Evolutionary conservation across 257 asterid species (phyloP).

Genomic region (Linaria vulgaris): DNA sequence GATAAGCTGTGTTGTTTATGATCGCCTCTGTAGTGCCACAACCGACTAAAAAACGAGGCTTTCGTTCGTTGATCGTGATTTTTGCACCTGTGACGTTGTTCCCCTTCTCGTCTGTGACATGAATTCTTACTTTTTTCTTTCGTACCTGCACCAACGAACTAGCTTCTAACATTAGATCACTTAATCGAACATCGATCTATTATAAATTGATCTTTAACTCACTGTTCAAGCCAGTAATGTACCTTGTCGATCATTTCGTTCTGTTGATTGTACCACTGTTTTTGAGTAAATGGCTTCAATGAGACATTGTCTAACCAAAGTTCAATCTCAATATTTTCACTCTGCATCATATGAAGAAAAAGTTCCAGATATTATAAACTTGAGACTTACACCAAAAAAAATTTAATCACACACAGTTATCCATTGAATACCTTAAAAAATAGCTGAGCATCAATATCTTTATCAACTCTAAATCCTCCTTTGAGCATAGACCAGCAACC

Average conservation of each 20-base stretch:
- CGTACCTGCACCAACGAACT: constrained; percentile 28
- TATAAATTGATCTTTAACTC: not conserved
- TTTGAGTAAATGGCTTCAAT: constrained; percentile 37
- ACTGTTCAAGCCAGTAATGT: not conserved
- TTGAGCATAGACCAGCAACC: constrained; percentile 61
- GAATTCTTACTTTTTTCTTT: constrained; percentile 35
- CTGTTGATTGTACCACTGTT: constrained; percentile 45
- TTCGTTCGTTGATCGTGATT: constrained; percentile 35
- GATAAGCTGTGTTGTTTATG: constrained; percentile 35
- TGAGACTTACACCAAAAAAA: not conserved
- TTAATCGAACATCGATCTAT: not conserved
- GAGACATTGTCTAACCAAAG: constrained; percentile 58
- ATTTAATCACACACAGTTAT: too few species aligned
- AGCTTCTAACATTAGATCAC: not conserved
- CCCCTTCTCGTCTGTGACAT: constrained; percentile 33
- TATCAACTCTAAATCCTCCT: constrained; percentile 48
- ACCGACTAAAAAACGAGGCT: constrained; percentile 44
- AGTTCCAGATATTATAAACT: not conserved
- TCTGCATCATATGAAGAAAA: constrained; percentile 23
- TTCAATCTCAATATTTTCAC: constrained; percentile 31
- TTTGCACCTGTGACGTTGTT: constrained; percentile 34
- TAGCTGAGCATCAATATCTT: constrained; percentile 24
- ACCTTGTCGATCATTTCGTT: constrained; percentile 35
- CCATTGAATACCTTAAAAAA: constrained; percentile 31
- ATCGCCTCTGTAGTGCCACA: constrained; percentile 38